Evolutionary conservation across 345 rosid genomes (phyloP), one percentile per base, ranked within the genome.

Genomic region (Dipteronia dyeriana): DNA sequence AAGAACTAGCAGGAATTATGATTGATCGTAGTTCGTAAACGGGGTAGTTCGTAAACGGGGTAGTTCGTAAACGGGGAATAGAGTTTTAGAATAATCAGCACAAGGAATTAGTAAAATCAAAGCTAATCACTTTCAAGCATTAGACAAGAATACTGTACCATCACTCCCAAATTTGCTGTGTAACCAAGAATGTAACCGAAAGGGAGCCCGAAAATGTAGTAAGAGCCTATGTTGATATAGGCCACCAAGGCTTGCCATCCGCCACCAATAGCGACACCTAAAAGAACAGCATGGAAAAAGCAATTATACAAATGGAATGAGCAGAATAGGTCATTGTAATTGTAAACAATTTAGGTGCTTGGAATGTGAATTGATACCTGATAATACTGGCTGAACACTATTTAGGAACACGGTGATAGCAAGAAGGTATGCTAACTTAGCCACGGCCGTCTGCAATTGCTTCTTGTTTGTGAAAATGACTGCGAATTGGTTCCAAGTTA

Each of bases 201-300:
- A 5, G 98, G 97, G 19, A 91, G 84, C 11, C 98, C 98, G 3
- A 92, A 90, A 54, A 88, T 43, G 73, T 94, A 91, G 77, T 91
- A 91, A 70, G 86, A 85, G 20, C 93, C 93, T 47, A 94, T 73
- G 83, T 94, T 94, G 60, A 92, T 88, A 22, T 88, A 92, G 49
- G 97, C 98, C 56, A 94, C 98, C 74, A 85, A 60, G 0, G 87
- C 88, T 86, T 94, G 98, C 97, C 98, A 94, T 31, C 98, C 98
- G 31, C 88, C 93, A 5, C 98, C 95, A 10, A 94, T 68, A 31
- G 97, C 97, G 74, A 92, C 98, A 69, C 98, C 98, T 94, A 65
- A 19, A 17, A 2, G 38, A 73, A 61, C 9, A 34, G 2, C 25
- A 19, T 25, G 49, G 14, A 7, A n/a, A 71, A 22, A 20, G 38